Evolutionary conservation across 2,329 filamentous ascomycete species (phyloP), one percentile per base, ranked within the genome.

Genomic region (Microascus cirrosus): DNA sequence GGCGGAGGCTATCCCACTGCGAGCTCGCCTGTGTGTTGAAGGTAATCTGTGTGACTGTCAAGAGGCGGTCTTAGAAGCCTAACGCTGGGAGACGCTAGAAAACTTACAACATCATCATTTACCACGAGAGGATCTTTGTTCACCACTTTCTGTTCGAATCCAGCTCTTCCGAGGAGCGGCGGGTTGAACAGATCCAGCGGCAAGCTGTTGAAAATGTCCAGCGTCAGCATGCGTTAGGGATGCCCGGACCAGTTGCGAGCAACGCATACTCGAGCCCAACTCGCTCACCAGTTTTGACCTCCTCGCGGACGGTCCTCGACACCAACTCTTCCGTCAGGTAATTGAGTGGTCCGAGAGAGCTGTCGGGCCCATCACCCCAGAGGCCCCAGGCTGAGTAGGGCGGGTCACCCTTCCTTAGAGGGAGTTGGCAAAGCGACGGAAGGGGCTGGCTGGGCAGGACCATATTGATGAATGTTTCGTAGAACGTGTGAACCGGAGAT

Each of bases 1-100:
- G 70, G 28, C 70, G 61, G 45, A 72, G 70, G 4, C 70, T 69
- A 64, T 72, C 70, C 70, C 62, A 63, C 48, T 62, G 62, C 18
- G 57, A 60, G 42, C 59, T 60, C n/a, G 54, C 53, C 28, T 63
- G 62, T 2, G 61, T 62, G 56, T 63, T 63, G 61, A 63, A 61
- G 4, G 54, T 60, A 50, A 61, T 60, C 58, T 61, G 28, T 4
- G 8, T 32, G 4, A 32, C 28, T 8, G 28, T 32, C 8, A 42
- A n/a, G n/a, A n/a, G 36, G 13, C 3, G 6, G 15, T 15, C 12
- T n/a, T 42, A 4, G 3, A 15, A 3, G 10, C 4, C 36, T 13
- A 42, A n/a, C 10, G 45, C 36, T 4, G 6, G 36, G 18, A 42
- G n/a, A 20, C n/a, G 42, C 12, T 7, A 20, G 24, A 32, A 24